These are phyloP conservation scores for Mayamaea pseudoterrestris DNA, from an alignment of 108 stramenopile species.

Conservation along the genomic window DNA sequence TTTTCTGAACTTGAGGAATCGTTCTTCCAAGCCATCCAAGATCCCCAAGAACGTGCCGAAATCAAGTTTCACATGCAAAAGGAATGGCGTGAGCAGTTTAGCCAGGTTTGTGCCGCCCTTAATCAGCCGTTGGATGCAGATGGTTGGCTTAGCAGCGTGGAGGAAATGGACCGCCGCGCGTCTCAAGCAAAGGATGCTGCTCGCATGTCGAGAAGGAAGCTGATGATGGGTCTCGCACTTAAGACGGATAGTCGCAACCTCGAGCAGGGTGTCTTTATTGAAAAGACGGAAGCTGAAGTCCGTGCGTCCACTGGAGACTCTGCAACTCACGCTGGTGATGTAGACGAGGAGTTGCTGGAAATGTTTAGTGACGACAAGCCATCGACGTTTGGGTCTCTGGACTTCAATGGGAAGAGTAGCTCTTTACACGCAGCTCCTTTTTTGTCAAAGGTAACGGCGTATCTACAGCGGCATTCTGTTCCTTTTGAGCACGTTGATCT, in stretches of 20 bases:
- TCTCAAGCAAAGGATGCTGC: conserved; percentile 60
- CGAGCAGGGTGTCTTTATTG: conserved; percentile 67
- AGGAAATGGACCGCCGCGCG: conserved; percentile 61
- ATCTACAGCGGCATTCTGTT: conserved; percentile 52
- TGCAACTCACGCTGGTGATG: conserved; percentile 14
- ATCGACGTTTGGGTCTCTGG: conserved; percentile 6
- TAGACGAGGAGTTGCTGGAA: conserved; percentile 25
- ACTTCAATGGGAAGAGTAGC: conserved; percentile 37
- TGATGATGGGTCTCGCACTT: conserved; percentile 77
- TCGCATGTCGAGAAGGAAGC: conserved; percentile 48
- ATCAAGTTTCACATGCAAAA: conserved; percentile 77
- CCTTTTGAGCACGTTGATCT: conserved; percentile 82
- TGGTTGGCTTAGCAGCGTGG: conserved; percentile 60
- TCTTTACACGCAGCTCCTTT: conserved; percentile 65
- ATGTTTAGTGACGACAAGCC: conserved; percentile 31
- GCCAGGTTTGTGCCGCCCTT: conserved; percentile 32
- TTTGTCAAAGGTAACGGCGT: conserved; percentile 42
- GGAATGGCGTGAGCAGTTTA: conserved; percentile 81
- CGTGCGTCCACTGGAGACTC: conserved; percentile 15
- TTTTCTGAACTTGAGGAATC: conserved; percentile 52
- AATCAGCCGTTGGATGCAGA: conserved; percentile 56
- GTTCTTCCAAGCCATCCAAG: conserved; percentile 47
- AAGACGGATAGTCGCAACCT: conserved; percentile 37
- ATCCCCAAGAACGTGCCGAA: conserved; percentile 61
- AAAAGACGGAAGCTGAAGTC: conserved; percentile 29